These are phyloP conservation scores for Russula abietina DNA, from an alignment of 768 basidiomycete species.

Conservation along the genomic window DNA sequence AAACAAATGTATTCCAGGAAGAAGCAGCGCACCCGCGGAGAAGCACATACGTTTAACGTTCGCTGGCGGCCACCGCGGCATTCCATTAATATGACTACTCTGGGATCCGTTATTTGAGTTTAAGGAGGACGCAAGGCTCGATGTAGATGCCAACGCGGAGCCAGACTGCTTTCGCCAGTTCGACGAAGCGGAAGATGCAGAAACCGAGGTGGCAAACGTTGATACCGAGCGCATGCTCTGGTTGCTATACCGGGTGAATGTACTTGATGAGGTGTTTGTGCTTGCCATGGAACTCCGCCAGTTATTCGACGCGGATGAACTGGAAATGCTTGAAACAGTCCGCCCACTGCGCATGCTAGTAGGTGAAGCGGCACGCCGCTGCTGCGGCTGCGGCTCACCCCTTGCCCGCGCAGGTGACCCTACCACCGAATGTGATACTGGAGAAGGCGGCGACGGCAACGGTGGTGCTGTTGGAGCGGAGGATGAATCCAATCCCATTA, in stretches of 20 bases:
- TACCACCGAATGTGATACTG: not conserved
- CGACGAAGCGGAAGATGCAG: constrained; percentile 62
- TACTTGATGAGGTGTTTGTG: constrained; percentile 60
- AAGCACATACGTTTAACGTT: constrained; percentile 74
- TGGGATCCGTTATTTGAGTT: constrained; percentile 10
- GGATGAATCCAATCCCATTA: constrained; percentile 61
- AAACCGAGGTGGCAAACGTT: constrained; percentile 76
- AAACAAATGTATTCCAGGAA: constrained; percentile 9
- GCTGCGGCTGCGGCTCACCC: not conserved
- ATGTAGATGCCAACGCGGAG: constrained; percentile 1
- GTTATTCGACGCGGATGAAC: constrained; percentile 59
- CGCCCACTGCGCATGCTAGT: constrained; percentile 52
- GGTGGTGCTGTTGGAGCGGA: constrained; percentile 23
- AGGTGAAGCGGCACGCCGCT: constrained; percentile 39
- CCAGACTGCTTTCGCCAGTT: constrained; percentile 49
- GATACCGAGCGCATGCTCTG: constrained; percentile 62
- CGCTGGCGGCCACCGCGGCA: constrained; percentile 29
- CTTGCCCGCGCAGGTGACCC: not conserved
- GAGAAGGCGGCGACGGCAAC: not conserved
- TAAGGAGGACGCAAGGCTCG: constrained; percentile 11
- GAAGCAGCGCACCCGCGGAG: constrained; percentile 2
- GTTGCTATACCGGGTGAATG: constrained; percentile 78
- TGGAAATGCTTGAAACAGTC: constrained; percentile 50
- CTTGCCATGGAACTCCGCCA: constrained; percentile 77
- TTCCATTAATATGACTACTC: constrained; percentile 3